phyloP scores from a whole-genome alignment of 140 eudicot species.

The Ambrosia hybrid region DNA sequence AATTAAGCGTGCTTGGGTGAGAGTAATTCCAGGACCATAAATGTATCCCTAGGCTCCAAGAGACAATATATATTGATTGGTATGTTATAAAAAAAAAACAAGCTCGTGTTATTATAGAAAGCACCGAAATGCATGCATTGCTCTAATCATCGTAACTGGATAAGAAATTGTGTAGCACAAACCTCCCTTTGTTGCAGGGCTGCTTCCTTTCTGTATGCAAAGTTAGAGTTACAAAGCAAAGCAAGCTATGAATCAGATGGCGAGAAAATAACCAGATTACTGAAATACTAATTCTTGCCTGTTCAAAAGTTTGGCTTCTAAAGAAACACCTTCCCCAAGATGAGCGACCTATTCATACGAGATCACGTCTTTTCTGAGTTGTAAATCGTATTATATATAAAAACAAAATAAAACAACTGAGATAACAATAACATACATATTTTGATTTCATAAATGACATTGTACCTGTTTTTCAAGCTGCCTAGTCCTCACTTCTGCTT shows the following conservation, averaged over 20 bases:
- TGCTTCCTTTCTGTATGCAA: slow-evolving; percentile 68
- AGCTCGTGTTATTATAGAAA: no score
- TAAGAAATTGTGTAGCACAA: not conserved
- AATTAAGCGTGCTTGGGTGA: no score
- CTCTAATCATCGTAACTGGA: no score
- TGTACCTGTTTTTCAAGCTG: slow-evolving; percentile 87
- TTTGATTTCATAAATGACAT: slow-evolving; percentile 12
- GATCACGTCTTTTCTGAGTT: slow-evolving; percentile 10
- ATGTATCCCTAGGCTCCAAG: no score
- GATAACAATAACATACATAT: not conserved
- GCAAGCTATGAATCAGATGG: slow-evolving; percentile 14
- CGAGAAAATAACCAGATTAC: slow-evolving; percentile 9
- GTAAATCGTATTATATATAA: slow-evolving; percentile 1
- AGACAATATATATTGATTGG: no score
- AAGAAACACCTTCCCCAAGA: slow-evolving; percentile 89
- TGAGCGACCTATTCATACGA: slow-evolving; percentile 56
- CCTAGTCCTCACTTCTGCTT: slow-evolving; percentile 77
- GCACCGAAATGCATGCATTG: no score
- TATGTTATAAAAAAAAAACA: no score
- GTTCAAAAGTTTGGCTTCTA: slow-evolving; percentile 87
- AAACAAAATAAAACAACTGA: no score
- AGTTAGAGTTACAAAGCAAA: slow-evolving; percentile 1
- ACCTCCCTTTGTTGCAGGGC: slow-evolving; percentile 93
- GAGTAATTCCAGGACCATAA: no score
- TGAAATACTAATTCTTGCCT: slow-evolving; percentile 50